Conservation (phyloP, 805 yeast species). For the Crinitomyces ghanaensis region DNA sequence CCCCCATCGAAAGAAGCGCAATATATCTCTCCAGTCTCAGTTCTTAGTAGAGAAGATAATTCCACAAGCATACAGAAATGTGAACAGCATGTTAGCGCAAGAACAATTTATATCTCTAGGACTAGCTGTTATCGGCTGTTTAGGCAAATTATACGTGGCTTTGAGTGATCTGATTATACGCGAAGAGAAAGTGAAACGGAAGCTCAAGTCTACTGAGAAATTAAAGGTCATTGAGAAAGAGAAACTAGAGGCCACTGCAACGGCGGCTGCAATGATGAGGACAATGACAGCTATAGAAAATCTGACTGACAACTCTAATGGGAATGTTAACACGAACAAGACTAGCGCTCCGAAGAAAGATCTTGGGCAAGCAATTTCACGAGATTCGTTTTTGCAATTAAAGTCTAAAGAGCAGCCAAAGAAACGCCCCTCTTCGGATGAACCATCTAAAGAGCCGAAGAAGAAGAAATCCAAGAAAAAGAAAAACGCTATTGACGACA, state of each 20-base stretch:
- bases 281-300: too few species aligned
- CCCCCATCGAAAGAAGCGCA: conserved; percentile 1
- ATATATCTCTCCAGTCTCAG: too few species aligned
- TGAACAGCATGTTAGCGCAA: conserved; percentile 54
- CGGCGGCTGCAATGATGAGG: background rate
- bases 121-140: conserved; percentile 48
- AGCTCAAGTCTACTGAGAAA: conserved; percentile 3
- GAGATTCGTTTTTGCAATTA: background rate
- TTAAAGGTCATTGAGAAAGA: background rate
- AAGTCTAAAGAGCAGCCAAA: conserved; percentile 8
- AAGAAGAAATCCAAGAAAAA: conserved; percentile 36
- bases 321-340: too few species aligned
- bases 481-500: conserved; percentile 58
- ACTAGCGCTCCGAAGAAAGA: too few species aligned
- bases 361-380: conserved; percentile 4
- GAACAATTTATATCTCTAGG: conserved; percentile 75
- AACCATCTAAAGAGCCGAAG: conserved; percentile 17
- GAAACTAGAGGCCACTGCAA: background rate
- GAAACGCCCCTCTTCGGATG: too few species aligned
- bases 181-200: too few species aligned
- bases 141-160: conserved; percentile 45
- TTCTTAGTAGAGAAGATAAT: conserved; percentile 30
- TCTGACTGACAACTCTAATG: too few species aligned
- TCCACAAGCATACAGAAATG: conserved; percentile 43
- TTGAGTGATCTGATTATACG: too few species aligned